Percentiles rank a stretch among this genome's conserved stretches.
Evolutionary conservation across 2,329 filamentous ascomycete genomes (phyloP).

Genomic region (Neopestalotiopsis sp.): DNA sequence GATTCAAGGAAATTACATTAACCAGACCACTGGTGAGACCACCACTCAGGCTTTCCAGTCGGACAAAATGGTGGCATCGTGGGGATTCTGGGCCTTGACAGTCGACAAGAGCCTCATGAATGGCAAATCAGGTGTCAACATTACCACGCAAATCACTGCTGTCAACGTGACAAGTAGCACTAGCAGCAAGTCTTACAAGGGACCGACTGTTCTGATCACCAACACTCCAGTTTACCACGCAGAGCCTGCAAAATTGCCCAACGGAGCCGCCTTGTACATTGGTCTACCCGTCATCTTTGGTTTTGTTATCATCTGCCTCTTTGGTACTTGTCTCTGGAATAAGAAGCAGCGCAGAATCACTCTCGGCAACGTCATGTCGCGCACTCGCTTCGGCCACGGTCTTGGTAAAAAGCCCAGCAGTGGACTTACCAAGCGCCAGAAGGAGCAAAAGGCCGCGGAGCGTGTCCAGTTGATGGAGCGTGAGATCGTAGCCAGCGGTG

Average conservation of each 20-base stretch:
- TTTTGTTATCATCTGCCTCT: conserved; percentile 50
- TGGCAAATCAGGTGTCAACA: conserved; percentile 47
- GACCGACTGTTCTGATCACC: conserved; percentile 49
- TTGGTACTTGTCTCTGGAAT: conserved; percentile 65
- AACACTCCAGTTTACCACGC: conserved; percentile 39
- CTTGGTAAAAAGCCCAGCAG: conserved; percentile 40
- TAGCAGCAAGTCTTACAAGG: conserved; percentile 39
- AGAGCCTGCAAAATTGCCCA: conserved; percentile 38
- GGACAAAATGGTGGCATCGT: conserved; percentile 42
- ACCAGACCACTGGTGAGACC: conserved; percentile 38
- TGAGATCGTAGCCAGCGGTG: conserved; percentile 34
- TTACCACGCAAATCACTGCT: conserved; percentile 53
- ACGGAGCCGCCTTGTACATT: conserved; percentile 53
- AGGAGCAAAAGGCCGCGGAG: conserved; percentile 36
- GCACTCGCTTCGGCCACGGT: conserved; percentile 51
- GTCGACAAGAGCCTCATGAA: conserved; percentile 45
- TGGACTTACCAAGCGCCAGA: conserved; percentile 36
- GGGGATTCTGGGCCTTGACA: conserved; percentile 56
- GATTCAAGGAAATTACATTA: conserved; percentile 35
- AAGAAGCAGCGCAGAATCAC: conserved; percentile 54
- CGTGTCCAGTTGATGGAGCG: conserved; percentile 53
- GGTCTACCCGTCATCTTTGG: conserved; percentile 58
- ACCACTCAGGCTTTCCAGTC: conserved; percentile 43
- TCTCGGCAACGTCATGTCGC: conserved; percentile 58
- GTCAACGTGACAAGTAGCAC: conserved; percentile 37